Conservation (phyloP, 192 early-diverging fungal genomes). For the Dissophora ornata region DNA sequence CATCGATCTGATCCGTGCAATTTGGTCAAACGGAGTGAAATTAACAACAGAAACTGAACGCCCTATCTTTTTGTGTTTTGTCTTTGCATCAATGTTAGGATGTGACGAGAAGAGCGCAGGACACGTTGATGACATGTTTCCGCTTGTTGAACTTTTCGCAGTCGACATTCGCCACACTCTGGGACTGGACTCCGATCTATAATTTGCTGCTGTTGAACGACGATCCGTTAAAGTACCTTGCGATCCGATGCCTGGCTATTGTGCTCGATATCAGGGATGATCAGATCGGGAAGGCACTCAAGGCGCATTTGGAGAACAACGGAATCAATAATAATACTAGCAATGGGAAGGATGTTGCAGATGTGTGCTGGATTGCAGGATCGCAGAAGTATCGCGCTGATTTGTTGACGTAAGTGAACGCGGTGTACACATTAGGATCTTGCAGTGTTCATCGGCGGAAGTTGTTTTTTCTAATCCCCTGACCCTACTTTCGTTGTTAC, state of each 20-base stretch:
- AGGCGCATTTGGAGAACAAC: conserved; percentile 26
- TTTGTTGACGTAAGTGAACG: conserved; percentile 49
- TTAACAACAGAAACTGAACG: background rate
- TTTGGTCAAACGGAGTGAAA: no score
- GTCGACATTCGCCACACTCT: conserved; percentile 60
- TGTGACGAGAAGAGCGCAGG: conserved; percentile 43
- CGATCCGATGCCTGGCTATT: conserved; percentile 57
- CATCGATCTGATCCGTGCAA: no score
- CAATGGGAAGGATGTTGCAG: no score
- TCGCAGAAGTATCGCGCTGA: conserved; percentile 46
- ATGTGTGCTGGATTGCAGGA: conserved; percentile 43
- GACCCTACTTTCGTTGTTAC: no score
- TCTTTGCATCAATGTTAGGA: conserved; percentile 26
- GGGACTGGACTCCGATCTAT: conserved; percentile 67
- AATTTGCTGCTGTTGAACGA: conserved; percentile 56
- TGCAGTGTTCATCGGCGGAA: no score
- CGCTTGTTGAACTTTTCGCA: conserved; percentile 62
- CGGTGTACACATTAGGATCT: no score
- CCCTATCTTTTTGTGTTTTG: no score
- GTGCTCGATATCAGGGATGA: conserved; percentile 63
- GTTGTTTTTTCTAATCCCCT: no score
- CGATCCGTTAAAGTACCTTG: conserved; percentile 57
- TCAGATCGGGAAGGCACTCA: conserved; percentile 44
- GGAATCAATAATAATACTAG: no score
- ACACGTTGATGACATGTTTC: conserved; percentile 62